Evolutionary conservation across 2,329 filamentous ascomycete genomes (phyloP), one percentile per base, ranked within the genome.

Genomic region (Periconia macrospinosa): DNA sequence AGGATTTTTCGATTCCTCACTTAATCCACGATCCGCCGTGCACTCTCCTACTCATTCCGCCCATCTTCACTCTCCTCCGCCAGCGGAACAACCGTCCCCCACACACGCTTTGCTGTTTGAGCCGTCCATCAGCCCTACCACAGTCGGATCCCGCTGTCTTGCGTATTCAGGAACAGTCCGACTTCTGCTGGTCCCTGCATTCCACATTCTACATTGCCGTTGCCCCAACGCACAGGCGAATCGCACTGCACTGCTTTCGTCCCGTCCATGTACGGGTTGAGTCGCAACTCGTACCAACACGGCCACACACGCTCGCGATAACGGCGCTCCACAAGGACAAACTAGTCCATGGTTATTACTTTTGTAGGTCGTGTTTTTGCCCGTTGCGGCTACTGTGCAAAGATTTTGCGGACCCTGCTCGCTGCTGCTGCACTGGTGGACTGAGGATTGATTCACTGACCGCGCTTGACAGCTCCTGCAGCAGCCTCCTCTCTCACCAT

Each of bases 21-120:
- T 43, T 40, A 46, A 49, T 23, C 30, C 45, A 40, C 54, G 54
- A 56, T 56, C 54, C 54, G 54, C 54, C 45, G 47, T 49, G 17
- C 44, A 45, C 30, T 17, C 46, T 17, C 2, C 14, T 50, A 19
- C 47, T 43, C 54, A 37, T 41, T 30, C 49, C 50, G 44, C 41
- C 54, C 51, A 45, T 51, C 45, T 2, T 42, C 15, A 33, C 17
- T 47, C 23, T 19, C 27, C 43, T 49, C 50, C 49, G 46, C 54
- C 52, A 23, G 37, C 48, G 40, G 52, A 30, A 47, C 15, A 17
- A 9, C n/a, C 35, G 23, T n/a, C 23, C 30, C 30, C 33, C 33
- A 37, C 33, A 37, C 33, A 10, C 6, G 3, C 33, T 13, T 10
- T 27, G 23, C 23, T 27, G 23, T 14, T 37, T 37, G 33, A 37